These are phyloP conservation scores for Pulicaria dysenterica DNA, from an alignment of 129 eudicot genomes.

Conservation along the genomic window DNA sequence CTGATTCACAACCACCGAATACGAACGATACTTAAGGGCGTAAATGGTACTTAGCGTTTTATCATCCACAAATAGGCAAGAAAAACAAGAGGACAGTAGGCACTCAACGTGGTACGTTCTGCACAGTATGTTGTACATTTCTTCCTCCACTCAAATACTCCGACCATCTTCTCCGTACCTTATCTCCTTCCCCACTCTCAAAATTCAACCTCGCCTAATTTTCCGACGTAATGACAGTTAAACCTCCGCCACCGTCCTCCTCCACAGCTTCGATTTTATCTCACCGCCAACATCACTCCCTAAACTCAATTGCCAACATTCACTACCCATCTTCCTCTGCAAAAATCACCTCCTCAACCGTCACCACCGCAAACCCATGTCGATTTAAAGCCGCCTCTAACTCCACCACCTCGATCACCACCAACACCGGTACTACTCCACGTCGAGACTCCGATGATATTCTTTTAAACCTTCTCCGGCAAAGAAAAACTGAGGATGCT, in stretches of 20 bases:
- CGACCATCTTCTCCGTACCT: conserved; percentile 29
- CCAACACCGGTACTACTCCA: conserved; percentile 16
- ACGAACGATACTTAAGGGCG: conserved; percentile 3
- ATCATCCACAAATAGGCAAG: conserved; percentile 29
- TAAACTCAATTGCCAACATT: conserved; percentile 32
- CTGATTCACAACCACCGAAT: too few relatives aligned
- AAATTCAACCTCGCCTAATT: conserved; percentile 6
- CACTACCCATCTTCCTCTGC: conserved; percentile 40
- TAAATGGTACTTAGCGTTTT: conserved; percentile 9
- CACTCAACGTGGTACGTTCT: conserved; percentile 56
- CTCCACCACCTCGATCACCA: conserved; percentile 38
- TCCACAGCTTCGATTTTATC: conserved; percentile 28
- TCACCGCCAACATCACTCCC: conserved; percentile 28
- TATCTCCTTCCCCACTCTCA: conserved; percentile 29
- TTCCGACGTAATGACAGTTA: conserved; percentile 52
- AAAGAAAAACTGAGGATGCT: conserved; percentile 89
- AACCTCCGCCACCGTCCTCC: conserved; percentile 39
- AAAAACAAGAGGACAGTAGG: conserved; percentile 42
- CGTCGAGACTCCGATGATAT: conserved; percentile 30
- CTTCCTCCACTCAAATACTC: conserved; percentile 46
- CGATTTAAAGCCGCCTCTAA: conserved; percentile 35
- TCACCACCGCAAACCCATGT: conserved; percentile 28
- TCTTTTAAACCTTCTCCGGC: conserved; percentile 75
- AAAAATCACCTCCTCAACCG: conserved; percentile 32
- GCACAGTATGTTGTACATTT: conserved; percentile 37